Evolutionary conservation across 2,329 filamentous ascomycete species (phyloP).

Genomic region (Blumeria graminis): DNA sequence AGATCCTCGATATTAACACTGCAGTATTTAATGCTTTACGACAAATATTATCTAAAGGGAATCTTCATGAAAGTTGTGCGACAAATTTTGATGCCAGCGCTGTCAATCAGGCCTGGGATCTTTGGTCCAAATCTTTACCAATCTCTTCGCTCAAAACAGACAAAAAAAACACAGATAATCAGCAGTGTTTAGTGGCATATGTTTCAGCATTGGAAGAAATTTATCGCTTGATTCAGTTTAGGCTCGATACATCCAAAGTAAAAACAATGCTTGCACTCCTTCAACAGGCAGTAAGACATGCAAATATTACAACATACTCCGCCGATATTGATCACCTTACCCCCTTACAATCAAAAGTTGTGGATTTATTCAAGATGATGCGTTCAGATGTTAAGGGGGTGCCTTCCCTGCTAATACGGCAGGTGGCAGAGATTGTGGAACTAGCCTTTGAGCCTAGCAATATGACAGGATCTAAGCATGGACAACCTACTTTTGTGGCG

Average conservation of each 20-base stretch:
- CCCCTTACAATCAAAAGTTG: slow-evolving; percentile 42
- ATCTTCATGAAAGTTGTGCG: slow-evolving; percentile 20
- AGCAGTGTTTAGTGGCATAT: slow-evolving; percentile 70
- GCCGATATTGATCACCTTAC: slow-evolving; percentile 52
- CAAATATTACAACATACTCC: slow-evolving; percentile 41
- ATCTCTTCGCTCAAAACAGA: slow-evolving; percentile 19
- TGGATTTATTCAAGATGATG: slow-evolving; percentile 43
- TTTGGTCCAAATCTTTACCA: slow-evolving; percentile 47
- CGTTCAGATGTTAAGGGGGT: slow-evolving; percentile 39
- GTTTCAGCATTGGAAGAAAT: slow-evolving; percentile 51
- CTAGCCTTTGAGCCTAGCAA: slow-evolving; percentile 33
- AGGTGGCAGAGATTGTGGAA: slow-evolving; percentile 45
- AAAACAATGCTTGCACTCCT: slow-evolving; percentile 47
- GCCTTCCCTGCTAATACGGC: slow-evolving; percentile 40
- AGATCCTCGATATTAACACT: slow-evolving; percentile 45
- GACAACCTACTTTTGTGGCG: slow-evolving; percentile 62
- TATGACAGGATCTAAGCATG: slow-evolving; percentile 16
- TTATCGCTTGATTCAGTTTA: slow-evolving; percentile 45
- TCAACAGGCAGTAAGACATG: slow-evolving; percentile 43
- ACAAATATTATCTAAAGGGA: slow-evolving; percentile 28
- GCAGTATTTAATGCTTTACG: slow-evolving; percentile 44
- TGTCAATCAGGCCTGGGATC: slow-evolving; percentile 37
- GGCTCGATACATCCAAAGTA: slow-evolving; percentile 37
- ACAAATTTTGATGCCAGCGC: slow-evolving; percentile 18
- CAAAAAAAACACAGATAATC: slow-evolving; percentile 35